phyloP scores from a whole-genome alignment of 257 asterid genomes.

The Nicotiana sylvestris region DNA sequence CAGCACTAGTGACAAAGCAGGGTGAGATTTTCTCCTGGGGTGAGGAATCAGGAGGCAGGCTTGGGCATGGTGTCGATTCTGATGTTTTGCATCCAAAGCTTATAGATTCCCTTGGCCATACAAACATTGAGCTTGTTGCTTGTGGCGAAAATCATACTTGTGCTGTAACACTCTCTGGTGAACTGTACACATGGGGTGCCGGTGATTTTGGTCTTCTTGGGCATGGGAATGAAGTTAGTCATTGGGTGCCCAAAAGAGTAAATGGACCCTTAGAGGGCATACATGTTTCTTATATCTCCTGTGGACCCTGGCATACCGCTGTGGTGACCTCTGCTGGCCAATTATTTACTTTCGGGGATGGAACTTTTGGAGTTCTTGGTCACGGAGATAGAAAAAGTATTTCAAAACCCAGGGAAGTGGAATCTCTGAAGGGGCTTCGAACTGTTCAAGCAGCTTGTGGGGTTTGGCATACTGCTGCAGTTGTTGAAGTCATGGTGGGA shows the following conservation, averaged over 20 bases:
- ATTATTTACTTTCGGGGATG: constrained; percentile 87
- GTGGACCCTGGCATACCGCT: constrained; percentile 98
- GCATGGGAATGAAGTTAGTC: constrained; percentile 88
- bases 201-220: constrained; percentile 88
- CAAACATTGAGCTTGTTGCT: constrained; percentile 80
- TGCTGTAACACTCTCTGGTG: constrained; percentile 91
- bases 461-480: constrained; percentile 98
- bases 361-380: constrained; percentile 94
- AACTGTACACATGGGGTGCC: constrained; percentile 90
- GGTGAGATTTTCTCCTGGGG: constrained; percentile 96
- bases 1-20: constrained; percentile 78
- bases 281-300: constrained; percentile 76
- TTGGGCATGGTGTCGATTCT: constrained; percentile 93
- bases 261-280: constrained; percentile 79
- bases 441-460: constrained; percentile 87
- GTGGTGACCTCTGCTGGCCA: constrained; percentile 92
- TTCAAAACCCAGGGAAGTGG: constrained; percentile 79
- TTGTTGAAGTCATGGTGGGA: constrained; percentile 89
- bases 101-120: constrained; percentile 64
- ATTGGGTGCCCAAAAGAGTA: constrained; percentile 88
- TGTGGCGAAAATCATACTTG: constrained; percentile 90
- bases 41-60: constrained; percentile 89
- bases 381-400: constrained; percentile 76
- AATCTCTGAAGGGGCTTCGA: constrained; percentile 83
- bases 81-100: constrained; percentile 84